These are phyloP conservation scores for Zygotorulaspora danielsina DNA, from an alignment of 805 yeast genomes.

Conservation along the genomic window DNA sequence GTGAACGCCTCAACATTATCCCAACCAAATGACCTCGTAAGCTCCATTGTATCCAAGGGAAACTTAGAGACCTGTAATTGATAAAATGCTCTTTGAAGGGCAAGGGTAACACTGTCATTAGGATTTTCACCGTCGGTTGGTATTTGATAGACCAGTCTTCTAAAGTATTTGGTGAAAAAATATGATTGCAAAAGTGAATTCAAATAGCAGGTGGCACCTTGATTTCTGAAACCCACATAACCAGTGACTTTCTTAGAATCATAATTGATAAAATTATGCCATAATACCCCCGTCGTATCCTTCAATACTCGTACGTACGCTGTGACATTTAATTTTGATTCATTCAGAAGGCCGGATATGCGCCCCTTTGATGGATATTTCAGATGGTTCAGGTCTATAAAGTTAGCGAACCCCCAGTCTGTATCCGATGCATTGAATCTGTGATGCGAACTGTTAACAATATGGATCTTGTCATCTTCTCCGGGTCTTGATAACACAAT, in stretches of 20 bases:
- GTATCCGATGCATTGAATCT: constrained; percentile 70
- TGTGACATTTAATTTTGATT: constrained; percentile 62
- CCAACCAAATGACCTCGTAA: constrained; percentile 96
- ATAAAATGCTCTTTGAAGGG: constrained; percentile 85
- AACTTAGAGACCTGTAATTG: constrained; percentile 65
- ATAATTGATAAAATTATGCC: constrained; percentile 83
- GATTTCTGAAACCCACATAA: constrained; percentile 87
- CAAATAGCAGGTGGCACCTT: constrained; percentile 97
- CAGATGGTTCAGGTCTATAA: constrained; percentile 54
- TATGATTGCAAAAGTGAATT: constrained; percentile 90
- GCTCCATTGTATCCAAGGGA: constrained; percentile 78
- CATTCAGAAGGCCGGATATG: constrained; percentile 42
- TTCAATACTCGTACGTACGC: constrained; percentile 72
- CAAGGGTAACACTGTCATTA: constrained; percentile 65
- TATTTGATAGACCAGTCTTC: constrained; percentile 82
- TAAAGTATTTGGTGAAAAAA: constrained; percentile 75
- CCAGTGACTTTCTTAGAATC: constrained; percentile 88
- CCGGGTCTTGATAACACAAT: constrained; percentile 78
- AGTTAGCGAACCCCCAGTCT: constrained; percentile 95
- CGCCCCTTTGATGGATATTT: constrained; percentile 38
- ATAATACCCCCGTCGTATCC: constrained; percentile 90
- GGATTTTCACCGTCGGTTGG: constrained; percentile 65
- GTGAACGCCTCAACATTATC: constrained; percentile 91
- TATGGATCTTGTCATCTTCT: constrained; percentile 53
- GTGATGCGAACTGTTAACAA: constrained; percentile 65